A percentile compares a stretch with the other conserved stretches of the same genome.
Evolutionary conservation across 2,329 filamentous ascomycete species (phyloP).

Genomic region (Colletotrichum zoysiae): DNA sequence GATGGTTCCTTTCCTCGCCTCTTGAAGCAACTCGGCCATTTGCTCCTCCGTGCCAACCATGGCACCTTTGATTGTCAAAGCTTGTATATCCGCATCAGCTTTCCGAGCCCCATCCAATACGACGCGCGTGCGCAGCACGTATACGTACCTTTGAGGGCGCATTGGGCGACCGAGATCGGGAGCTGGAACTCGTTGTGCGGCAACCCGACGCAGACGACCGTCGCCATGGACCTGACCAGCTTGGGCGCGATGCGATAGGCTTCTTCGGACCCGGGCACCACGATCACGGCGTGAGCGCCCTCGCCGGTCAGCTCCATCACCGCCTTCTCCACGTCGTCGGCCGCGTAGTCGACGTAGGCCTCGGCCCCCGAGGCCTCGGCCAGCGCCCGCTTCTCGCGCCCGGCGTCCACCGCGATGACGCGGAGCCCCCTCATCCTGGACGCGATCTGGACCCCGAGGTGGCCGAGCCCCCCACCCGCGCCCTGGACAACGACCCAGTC

Average conservation of each 20-base stretch:
- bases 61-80: constrained; percentile 37
- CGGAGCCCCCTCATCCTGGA: constrained; percentile 41
- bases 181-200: constrained; percentile 47
- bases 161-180: constrained; percentile 42
- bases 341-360: constrained; percentile 47
- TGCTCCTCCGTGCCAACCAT: constrained; percentile 22
- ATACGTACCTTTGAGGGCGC: constrained; percentile 23
- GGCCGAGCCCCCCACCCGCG: constrained; percentile 50
- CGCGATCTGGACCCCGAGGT: constrained; percentile 51
- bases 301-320: constrained; percentile 47
- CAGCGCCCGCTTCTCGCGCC: constrained; percentile 43
- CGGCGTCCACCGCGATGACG: constrained; percentile 49
- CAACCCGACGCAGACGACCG: constrained; percentile 46
- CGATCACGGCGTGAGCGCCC: constrained; percentile 46
- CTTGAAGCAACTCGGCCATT: constrained; percentile 3
- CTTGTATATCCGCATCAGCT: neutral
- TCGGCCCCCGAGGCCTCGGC: constrained; percentile 46
- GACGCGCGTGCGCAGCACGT: neutral
- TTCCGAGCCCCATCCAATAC: no score
- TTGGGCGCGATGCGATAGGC: constrained; percentile 46
- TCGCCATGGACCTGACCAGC: constrained; percentile 46
- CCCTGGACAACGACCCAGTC: constrained; percentile 51
- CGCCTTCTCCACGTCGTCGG: constrained; percentile 42
- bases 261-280: constrained; percentile 46
- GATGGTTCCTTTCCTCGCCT: constrained; percentile 1